Percentiles rank a stretch among this genome's conserved stretches.
phyloP scores from a whole-genome alignment of 805 yeast genomes.

The Yarrowia sp. region DNA sequence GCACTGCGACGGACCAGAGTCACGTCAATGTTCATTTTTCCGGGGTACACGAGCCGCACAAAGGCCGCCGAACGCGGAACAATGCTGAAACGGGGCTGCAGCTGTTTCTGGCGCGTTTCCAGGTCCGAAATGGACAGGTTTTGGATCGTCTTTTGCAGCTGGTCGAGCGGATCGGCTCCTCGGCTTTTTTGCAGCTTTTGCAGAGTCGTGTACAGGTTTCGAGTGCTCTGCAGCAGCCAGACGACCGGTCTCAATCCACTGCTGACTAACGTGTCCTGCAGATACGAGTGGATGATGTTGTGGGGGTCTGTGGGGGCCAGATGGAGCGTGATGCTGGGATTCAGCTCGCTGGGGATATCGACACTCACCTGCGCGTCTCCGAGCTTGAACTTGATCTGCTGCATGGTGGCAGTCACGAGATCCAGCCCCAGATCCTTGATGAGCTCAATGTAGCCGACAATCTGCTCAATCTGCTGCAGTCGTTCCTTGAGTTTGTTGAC shows the following conservation, averaged over 20 bases:
- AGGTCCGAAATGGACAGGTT: not conserved
- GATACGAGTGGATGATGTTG: constrained; percentile 30
- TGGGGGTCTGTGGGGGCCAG: constrained; percentile 35
- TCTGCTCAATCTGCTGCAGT: constrained; percentile 34
- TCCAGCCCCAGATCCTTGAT: constrained; percentile 33
- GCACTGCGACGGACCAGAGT: constrained; percentile 1
- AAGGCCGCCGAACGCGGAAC: constrained; percentile 20
- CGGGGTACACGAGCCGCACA: constrained; percentile 15
- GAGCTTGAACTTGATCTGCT: constrained; percentile 34
- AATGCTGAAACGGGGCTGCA: constrained; percentile 1
- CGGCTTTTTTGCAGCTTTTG: constrained; percentile 21
- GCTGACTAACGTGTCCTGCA: constrained; percentile 33
- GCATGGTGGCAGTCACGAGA: constrained; percentile 35
- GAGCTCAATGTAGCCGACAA: constrained; percentile 35
- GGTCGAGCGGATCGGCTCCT: not conserved
- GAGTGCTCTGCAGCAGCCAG: constrained; percentile 33
- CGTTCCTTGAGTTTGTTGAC: not conserved
- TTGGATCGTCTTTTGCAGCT: not conserved
- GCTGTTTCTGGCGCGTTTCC: not conserved
- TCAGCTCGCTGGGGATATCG: not conserved
- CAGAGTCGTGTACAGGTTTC: constrained; percentile 33
- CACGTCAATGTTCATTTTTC: constrained; percentile 6
- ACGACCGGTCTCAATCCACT: constrained; percentile 35
- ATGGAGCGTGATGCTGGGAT: not conserved
- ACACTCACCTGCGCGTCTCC: constrained; percentile 22